Conservation (phyloP, 1,139 yeast species). For the Candida tropicalis region DNA sequence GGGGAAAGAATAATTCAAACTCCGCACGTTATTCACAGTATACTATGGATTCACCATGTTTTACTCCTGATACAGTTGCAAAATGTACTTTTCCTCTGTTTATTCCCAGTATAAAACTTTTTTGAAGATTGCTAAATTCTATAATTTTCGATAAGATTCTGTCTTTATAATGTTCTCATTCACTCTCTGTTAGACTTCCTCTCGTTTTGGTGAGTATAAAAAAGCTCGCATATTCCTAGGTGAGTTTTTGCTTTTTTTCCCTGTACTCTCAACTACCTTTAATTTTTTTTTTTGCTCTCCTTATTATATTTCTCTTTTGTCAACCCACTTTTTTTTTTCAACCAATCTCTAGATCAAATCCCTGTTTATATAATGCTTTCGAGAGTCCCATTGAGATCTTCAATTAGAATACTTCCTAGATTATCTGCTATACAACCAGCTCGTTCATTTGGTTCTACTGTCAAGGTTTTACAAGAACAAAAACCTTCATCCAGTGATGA, state of each 20-base stretch:
- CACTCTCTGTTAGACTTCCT: too few relatives aligned
- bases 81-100: too few relatives aligned
- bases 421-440: background rate
- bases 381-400: slow-evolving; percentile 2
- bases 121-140: slow-evolving; percentile 1
- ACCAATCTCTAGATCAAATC: background rate
- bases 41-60: too few relatives aligned
- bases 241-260: background rate
- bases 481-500: background rate
- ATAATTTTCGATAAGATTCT: background rate
- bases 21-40: background rate
- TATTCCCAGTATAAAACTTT: too few relatives aligned
- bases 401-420: background rate
- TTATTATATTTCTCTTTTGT: background rate
- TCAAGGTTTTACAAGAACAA: slow-evolving; percentile 2
- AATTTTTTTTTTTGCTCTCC: too few relatives aligned
- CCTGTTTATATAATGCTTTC: slow-evolving; percentile 1
- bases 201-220: background rate
- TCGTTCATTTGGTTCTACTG: slow-evolving; percentile 1
- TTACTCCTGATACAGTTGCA: too few relatives aligned
- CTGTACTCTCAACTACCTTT: too few relatives aligned
- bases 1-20: background rate
- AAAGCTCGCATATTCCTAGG: too few relatives aligned
- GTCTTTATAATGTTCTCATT: background rate
- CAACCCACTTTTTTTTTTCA: slow-evolving; percentile 6